These are phyloP conservation scores for Trametes cingulata DNA, from an alignment of 768 basidiomycete species.

Conservation along the genomic window DNA sequence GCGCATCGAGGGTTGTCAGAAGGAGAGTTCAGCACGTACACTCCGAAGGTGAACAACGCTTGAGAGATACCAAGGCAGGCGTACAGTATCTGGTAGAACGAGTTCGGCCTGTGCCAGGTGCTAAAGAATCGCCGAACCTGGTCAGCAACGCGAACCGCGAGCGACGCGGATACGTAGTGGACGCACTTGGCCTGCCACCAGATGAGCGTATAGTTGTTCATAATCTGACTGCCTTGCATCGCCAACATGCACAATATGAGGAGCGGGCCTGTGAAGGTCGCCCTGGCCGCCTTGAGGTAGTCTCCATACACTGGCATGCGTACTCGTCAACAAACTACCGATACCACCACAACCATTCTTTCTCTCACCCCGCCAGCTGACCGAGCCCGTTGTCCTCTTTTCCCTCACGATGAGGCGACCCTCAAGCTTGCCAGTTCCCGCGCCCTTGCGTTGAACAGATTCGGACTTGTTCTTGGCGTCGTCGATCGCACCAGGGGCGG, in stretches of 20 bases:
- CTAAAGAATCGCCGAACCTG: constrained; percentile 27
- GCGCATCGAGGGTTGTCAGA: background rate
- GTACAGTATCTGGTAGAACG: constrained; percentile 67
- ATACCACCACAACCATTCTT: background rate
- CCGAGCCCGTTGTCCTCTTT: constrained; percentile 63
- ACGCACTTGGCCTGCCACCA: constrained; percentile 70
- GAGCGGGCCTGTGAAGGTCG: constrained; percentile 50
- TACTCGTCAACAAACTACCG: background rate
- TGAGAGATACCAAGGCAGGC: constrained; percentile 61
- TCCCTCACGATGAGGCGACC: constrained; percentile 69
- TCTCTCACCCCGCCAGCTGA: constrained; percentile 46
- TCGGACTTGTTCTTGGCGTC: constrained; percentile 42
- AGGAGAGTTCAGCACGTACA: constrained; percentile 40
- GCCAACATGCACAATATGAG: constrained; percentile 49
- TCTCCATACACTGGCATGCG: constrained; percentile 52
- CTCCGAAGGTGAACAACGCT: constrained; percentile 54
- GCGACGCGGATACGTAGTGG: background rate
- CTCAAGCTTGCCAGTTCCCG: constrained; percentile 63
- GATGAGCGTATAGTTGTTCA: constrained; percentile 67
- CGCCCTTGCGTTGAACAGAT: constrained; percentile 35
- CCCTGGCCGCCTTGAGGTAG: constrained; percentile 59
- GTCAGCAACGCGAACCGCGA: background rate
- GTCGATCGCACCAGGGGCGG: constrained; percentile 29
- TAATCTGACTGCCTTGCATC: constrained; percentile 62
- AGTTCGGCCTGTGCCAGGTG: constrained; percentile 48